A percentile compares a stretch with the other conserved stretches of the same genome.
Evolutionary conservation across 192 early-diverging fungal species (phyloP).

Genomic region (Coemansia sp.): DNA sequence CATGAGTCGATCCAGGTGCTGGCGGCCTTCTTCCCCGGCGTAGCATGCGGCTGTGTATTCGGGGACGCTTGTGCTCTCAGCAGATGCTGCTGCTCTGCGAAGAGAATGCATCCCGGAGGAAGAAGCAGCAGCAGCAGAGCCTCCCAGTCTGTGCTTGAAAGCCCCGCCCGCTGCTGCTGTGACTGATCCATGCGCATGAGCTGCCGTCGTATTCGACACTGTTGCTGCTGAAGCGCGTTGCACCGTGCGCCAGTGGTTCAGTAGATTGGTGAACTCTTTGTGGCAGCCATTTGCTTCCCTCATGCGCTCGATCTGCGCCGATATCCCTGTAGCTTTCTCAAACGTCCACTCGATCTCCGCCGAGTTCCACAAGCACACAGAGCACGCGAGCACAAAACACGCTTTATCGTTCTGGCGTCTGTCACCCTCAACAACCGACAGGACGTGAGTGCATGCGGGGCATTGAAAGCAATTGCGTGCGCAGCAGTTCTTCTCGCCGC

Average conservation of each 20-base stretch:
- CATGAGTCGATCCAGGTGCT: slow-evolving; percentile 21
- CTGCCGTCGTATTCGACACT: not conserved
- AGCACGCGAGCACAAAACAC: slow-evolving; percentile 73
- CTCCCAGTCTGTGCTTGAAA: slow-evolving; percentile 30
- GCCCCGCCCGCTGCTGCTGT: not conserved
- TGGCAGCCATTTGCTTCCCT: slow-evolving; percentile 69
- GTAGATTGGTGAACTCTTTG: slow-evolving; percentile 81
- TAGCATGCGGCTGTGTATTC: slow-evolving; percentile 27
- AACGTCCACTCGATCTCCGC: slow-evolving; percentile 89
- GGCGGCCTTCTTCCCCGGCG: slow-evolving; percentile 9
- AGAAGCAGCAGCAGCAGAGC: not conserved
- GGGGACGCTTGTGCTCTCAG: slow-evolving; percentile 5
- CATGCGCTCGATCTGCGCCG: slow-evolving; percentile 82
- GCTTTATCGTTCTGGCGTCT: slow-evolving; percentile 25
- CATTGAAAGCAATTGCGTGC: slow-evolving; percentile 94
- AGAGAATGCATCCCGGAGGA: not conserved
- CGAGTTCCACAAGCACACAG: slow-evolving; percentile 92
- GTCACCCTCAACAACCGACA: slow-evolving; percentile 67
- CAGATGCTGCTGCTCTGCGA: not conserved
- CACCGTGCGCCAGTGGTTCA: slow-evolving; percentile 82
- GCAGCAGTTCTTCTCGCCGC: slow-evolving; percentile 92
- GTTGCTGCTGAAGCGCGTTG: slow-evolving; percentile 52
- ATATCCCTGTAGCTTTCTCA: slow-evolving; percentile 89
- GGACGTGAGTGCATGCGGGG: slow-evolving; percentile 78
- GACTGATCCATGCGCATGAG: not conserved